Percentiles rank a stretch among this genome's conserved stretches.
phyloP scores from a whole-genome alignment of 2,329 filamentous ascomycete genomes.

The Ophiostoma fasciatum region DNA sequence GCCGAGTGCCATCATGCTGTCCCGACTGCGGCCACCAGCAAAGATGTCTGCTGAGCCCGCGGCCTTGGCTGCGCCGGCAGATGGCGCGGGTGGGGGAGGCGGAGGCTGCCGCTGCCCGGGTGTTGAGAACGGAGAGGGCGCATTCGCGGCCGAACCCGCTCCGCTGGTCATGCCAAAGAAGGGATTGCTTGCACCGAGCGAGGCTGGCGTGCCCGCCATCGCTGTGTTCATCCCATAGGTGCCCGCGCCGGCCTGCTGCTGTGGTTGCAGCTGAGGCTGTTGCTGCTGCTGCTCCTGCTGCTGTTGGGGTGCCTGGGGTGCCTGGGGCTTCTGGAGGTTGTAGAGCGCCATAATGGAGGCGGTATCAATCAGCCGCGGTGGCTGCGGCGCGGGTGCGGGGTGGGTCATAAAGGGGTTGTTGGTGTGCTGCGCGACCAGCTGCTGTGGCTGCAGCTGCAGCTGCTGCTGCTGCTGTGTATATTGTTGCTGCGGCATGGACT shows the following conservation, averaged over 20 bases:
- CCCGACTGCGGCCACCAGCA: conserved; percentile 42
- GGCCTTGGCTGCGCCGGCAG: conserved; percentile 12
- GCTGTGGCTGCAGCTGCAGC: conserved; percentile 10
- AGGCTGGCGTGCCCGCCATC: no score
- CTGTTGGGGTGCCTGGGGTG: background rate
- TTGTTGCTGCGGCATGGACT: background rate
- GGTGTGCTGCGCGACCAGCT: conserved; percentile 5
- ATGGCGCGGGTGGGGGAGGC: conserved; percentile 8
- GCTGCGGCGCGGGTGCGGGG: conserved; percentile 19
- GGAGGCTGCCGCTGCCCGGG: conserved; percentile 6
- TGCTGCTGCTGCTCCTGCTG: conserved; percentile 15
- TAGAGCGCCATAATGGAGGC: conserved; percentile 65
- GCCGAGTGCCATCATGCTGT: conserved; percentile 55
- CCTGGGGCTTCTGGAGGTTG: conserved; percentile 36
- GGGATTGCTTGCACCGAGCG: conserved; percentile 41
- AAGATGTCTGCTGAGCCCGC: conserved; percentile 6
- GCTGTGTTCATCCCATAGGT: no score
- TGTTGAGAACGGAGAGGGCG: background rate
- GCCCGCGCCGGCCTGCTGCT: no score
- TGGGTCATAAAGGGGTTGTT: conserved; percentile 19
- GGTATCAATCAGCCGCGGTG: conserved; percentile 46
- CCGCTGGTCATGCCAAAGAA: conserved; percentile 27
- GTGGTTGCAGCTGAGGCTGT: conserved; percentile 8
- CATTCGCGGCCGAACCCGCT: background rate
- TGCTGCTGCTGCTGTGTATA: conserved; percentile 7